phyloP scores from a whole-genome alignment of 2,329 filamentous ascomycete species.

The Dactylellina cionopaga region DNA sequence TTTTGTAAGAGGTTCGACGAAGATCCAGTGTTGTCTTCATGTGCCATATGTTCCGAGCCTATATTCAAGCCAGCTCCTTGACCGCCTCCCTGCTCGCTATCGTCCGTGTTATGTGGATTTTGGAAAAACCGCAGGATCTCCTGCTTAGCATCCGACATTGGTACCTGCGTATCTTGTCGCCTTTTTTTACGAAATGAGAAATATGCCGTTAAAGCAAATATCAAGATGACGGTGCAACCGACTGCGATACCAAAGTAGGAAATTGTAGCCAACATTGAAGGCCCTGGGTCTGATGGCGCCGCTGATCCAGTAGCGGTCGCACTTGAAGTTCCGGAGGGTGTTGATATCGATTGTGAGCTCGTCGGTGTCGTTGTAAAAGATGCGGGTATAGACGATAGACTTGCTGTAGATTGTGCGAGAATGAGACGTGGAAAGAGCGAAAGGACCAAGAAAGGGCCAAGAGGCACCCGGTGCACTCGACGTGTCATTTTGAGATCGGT shows the following conservation, averaged over 20 bases:
- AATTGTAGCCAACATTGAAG: conserved; percentile 37
- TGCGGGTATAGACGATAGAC: background rate
- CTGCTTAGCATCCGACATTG: conserved; percentile 25
- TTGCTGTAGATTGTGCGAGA: conserved; percentile 16
- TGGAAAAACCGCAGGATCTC: conserved; percentile 29
- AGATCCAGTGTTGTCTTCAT: conserved; percentile 7
- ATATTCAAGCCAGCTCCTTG: background rate
- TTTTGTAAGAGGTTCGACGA: conserved; percentile 18
- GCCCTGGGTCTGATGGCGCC: background rate
- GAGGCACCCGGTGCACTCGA: conserved; percentile 37
- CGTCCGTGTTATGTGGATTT: background rate
- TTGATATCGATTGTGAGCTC: conserved; percentile 1
- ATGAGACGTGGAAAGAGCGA: conserved; percentile 25
- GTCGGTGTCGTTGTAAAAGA: background rate
- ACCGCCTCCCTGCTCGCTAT: background rate
- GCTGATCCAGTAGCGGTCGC: background rate
- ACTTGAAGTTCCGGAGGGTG: conserved; percentile 7
- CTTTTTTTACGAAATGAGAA: conserved; percentile 26
- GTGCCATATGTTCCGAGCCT: background rate
- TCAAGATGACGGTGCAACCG: conserved; percentile 23
- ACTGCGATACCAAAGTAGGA: conserved; percentile 42
- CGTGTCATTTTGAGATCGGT: conserved; percentile 35
- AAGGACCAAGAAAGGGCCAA: conserved; percentile 34
- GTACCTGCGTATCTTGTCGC: background rate
- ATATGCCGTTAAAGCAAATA: conserved; percentile 20